Conservation (phyloP, 1,284 basidiomycete species). For the Ustilago lituana region DNA sequence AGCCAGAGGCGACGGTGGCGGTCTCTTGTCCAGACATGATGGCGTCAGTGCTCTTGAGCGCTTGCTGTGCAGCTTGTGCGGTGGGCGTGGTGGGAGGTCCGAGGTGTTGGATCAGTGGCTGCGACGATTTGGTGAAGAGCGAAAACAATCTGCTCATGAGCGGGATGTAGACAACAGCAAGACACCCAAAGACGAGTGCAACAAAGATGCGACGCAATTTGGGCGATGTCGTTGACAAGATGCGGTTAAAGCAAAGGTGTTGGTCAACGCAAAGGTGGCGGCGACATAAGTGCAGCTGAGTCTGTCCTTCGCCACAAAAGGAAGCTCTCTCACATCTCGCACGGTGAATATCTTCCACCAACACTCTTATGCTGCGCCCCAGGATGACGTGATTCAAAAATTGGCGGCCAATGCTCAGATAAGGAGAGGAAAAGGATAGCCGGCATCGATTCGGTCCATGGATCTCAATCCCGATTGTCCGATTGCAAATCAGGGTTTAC, state of each 20-base stretch:
- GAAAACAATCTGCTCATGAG: slow-evolving; percentile 54
- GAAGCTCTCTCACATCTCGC: too few relatives aligned
- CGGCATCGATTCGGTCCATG: slow-evolving; percentile 2
- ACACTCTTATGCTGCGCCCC: not conserved
- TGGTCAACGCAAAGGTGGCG: not conserved
- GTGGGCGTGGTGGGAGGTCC: slow-evolving; percentile 46
- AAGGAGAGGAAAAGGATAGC: slow-evolving; percentile 22
- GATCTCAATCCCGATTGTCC: not conserved
- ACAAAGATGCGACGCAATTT: slow-evolving; percentile 32
- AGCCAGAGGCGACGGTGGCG: slow-evolving; percentile 59
- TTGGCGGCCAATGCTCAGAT: slow-evolving; percentile 1
- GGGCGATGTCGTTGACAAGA: slow-evolving; percentile 1
- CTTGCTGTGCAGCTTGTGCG: slow-evolving; percentile 46
- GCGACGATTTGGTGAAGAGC: slow-evolving; percentile 46
- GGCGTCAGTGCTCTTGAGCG: slow-evolving; percentile 15
- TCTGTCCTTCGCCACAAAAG: too few relatives aligned
- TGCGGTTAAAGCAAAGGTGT: not conserved
- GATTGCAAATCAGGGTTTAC: too few relatives aligned
- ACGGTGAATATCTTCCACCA: not conserved
- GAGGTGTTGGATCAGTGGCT: slow-evolving; percentile 49
- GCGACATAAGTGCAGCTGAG: too few relatives aligned
- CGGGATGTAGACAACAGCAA: slow-evolving; percentile 19
- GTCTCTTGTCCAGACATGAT: slow-evolving; percentile 43
- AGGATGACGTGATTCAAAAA: slow-evolving; percentile 22
- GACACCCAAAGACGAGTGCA: slow-evolving; percentile 10